Base-by-base conservation (phyloP, 2,329 filamentous ascomycete genomes). In the Aureobasidium pullulans region DNA sequence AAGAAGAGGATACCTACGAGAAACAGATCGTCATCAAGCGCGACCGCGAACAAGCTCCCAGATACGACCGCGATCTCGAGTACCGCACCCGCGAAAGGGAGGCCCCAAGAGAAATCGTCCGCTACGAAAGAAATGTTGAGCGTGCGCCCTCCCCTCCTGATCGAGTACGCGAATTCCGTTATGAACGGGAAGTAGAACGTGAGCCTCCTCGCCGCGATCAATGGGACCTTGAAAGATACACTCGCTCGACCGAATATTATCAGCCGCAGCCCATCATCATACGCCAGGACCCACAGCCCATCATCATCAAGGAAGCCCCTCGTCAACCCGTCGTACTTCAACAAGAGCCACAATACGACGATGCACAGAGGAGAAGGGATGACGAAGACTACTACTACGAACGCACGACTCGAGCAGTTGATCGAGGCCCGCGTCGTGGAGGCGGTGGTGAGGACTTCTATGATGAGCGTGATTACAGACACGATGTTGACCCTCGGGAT, bases 321-420 rank as follows among this genome's bases (percentile, higher is more conserved):
- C 75, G 75, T 16, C 75, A 79, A 59, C 75, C 73, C 52, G 73
- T 80, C 60, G 77, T 82, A 60, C 69, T 77, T 36, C 69, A 72
- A 16, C 78, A 79, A 50, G 81, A 85, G 65, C 79, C 80, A 29
- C 78, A 81, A 42, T 85, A 83, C 63, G 82, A 85, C 61, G 82
- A 85, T 62, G 75, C 74, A 15, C 74, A 69, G 61, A 59, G 60
- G 40, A 47, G 64, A 60, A 44, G 71, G 59, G 66, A 79, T 60
- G 81, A 84, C 39, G 79, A 84, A 56, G 81, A 83, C 61, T 84
- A 85, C 67, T 85, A 84, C 66, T 84, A 84, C 67, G 80, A 84
- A 65, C 79, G 81, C 59, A 75, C 78, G 43, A 72, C 80, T 44
- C 77, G 79, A 58, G 80, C 84, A 66, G 75, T 81, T 42, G 80